phyloP scores from a whole-genome alignment of 1,284 basidiomycete genomes.

The Cutaneotrichosporon mucoides region DNA sequence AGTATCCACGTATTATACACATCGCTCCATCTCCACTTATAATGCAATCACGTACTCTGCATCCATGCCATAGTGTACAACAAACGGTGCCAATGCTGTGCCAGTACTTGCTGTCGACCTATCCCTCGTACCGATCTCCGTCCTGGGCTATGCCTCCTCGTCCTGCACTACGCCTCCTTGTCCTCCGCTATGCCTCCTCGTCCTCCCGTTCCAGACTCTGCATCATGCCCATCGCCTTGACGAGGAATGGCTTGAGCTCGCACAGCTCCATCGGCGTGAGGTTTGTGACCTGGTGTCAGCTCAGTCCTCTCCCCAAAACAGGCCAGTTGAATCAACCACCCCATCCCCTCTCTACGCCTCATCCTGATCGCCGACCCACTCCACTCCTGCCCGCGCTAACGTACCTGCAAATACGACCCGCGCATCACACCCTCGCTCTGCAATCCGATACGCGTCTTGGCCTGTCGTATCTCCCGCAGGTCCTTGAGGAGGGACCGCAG shows the following conservation, averaged over 20 bases:
- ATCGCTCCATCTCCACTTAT: conserved; percentile 40
- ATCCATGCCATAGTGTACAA: background rate
- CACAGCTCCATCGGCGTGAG: conserved; percentile 86
- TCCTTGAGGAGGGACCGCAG: conserved; percentile 85
- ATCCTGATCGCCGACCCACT: conserved; percentile 52
- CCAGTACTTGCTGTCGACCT: too few species aligned
- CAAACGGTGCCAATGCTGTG: background rate
- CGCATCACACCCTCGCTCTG: conserved; percentile 58
- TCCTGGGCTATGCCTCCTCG: too few species aligned
- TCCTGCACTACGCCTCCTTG: too few species aligned
- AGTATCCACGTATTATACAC: too few species aligned
- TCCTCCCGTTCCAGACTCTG: conserved; percentile 34
- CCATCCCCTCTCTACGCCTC: too few species aligned
- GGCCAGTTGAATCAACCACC: too few species aligned
- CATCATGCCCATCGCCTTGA: conserved; percentile 72
- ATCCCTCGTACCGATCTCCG: too few species aligned
- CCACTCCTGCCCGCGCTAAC: too few species aligned
- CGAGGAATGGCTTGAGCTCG: conserved; percentile 84
- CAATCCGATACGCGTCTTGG: conserved; percentile 86
- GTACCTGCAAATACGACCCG: conserved; percentile 56
- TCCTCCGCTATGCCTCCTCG: conserved; percentile 1
- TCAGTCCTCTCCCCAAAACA: background rate
- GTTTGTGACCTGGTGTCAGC: conserved; percentile 64
- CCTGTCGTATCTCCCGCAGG: conserved; percentile 86
- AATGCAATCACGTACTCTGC: background rate